Evolutionary conservation across 495 filamentous ascomycete species (phyloP), one percentile per base, ranked within the genome.

Genomic region (Thozetella sp.): DNA sequence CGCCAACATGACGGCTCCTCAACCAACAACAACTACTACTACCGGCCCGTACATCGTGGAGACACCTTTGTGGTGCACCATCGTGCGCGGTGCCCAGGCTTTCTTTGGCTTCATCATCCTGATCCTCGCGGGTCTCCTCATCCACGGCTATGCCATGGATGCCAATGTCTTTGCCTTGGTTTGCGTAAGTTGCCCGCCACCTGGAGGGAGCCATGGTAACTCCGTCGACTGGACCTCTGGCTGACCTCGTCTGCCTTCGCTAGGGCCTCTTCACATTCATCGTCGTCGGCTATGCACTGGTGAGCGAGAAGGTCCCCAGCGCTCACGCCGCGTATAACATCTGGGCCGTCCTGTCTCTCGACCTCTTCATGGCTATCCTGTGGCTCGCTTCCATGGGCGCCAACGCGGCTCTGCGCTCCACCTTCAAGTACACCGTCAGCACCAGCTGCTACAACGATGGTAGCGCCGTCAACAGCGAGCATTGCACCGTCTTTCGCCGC

Each of bases 331-430:
- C 61, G 10, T 81, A 81, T 60, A 80, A 82, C 61, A 78, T 76
- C 30, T 78, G 74, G 74, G 78, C 79, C 17, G 56, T 79, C 24
- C 67, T 82, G n/a, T 58, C 71, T 3, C 66, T 82, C 15, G 78
- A 82, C 58, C 59, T 69, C 25, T 61, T 80, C 25, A 73, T 82
- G 72, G 69, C 73, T 22, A 60, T 82, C 63, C 67, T 82, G 26
- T 82, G 78, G 78, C 65, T 82, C 22, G 72, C 78, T 2, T 75
- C 72, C n/a, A 69, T 82, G 65, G 79, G 71, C 25, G 67, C 75
- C 27, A 74, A 71, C 48, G 79, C 78, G 9, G 72, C 75, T 2
- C 66, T 62, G 34, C 71, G 79, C 17, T 70, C 67, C n/a, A 53
- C 61, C 24, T 82, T 80, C 66, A 67, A 48, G 1, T 22, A 58